Base-by-base conservation (phyloP, 1,284 basidiomycete genomes). In the Papiliotrema flavescens region DNA sequence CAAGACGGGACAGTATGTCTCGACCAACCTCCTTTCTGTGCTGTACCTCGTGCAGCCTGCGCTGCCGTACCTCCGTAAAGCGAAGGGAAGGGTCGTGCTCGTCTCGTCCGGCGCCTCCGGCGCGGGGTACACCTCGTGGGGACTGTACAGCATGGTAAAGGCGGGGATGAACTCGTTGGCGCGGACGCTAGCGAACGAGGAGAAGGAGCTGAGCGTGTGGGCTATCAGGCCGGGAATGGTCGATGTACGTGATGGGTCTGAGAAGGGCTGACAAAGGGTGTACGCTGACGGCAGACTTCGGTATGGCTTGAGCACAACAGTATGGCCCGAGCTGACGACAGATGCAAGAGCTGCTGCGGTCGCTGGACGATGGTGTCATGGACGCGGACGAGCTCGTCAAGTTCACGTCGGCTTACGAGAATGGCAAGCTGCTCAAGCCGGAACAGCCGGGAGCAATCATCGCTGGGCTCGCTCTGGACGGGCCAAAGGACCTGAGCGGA, bases 151-250 rank as follows among this genome's bases (percentile, higher is more conserved):
- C 20, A 64, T 70, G 58, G 69, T 64, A 56, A 77, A 76, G 55
- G 81, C 81, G 0, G 81, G 78, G 0, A 65, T 81, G 68, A 82
- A 82, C 65, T 74, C 77, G 13, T 67, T 82, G 7, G 63, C 64
- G 11, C 61, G 76, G 60, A 82, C 80, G 0, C 65, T 82, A 8
- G 80, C 78, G 0, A 75, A 71, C 26, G 81, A 83, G 59, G 81
- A 83, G 61, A 64, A 67, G 17, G 66, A 66, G 1, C 66, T 83
- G 19, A 71, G 73, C 0, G 69, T 74, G 4, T 78, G 79, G 54
- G 70, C 80, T 0, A 67, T 83, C 13, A 67, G 81, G 15, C 81
- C 81, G 0, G 81, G 81, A 1, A 75, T 81, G 2, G 78, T 82
- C 1, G 78, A 80, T 54, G 75, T 76, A 59, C 65, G 73, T 66